These are phyloP conservation scores for Diaporthe citri DNA, from an alignment of 2,329 filamentous ascomycete genomes.

Conservation along the genomic window DNA sequence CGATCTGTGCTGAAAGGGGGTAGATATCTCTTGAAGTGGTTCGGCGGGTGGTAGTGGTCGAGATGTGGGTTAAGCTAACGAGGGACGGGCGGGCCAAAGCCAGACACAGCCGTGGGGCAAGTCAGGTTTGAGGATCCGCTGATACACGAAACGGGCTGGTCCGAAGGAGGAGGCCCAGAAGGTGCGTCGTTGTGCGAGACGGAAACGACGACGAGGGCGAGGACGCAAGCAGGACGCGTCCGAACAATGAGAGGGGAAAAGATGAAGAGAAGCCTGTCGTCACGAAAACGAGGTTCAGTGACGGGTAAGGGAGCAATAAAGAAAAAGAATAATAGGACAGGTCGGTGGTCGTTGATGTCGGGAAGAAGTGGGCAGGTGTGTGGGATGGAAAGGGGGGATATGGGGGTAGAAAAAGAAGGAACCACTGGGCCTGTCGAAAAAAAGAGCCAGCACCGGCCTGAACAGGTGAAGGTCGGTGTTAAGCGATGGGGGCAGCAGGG, in stretches of 20 bases:
- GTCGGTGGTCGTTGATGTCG: conserved; percentile 10
- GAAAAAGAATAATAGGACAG: conserved; percentile 28
- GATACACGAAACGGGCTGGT: conserved; percentile 32
- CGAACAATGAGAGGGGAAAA: conserved; percentile 16
- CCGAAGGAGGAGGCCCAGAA: conserved; percentile 31
- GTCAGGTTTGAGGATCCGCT: conserved; percentile 34
- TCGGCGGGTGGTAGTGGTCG: background rate
- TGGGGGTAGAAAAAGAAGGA: conserved; percentile 34
- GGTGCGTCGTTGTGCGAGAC: background rate
- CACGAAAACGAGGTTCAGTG: conserved; percentile 20
- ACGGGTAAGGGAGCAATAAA: conserved; percentile 34
- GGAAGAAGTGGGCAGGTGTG: conserved; percentile 17
- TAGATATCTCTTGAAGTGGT: background rate
- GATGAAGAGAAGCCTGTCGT: conserved; percentile 27
- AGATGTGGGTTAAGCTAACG: conserved; percentile 31
- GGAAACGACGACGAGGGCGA: conserved; percentile 22
- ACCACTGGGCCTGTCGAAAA: conserved; percentile 8
- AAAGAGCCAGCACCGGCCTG: conserved; percentile 13
- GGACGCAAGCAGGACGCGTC: conserved; percentile 7
- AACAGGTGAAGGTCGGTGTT: conserved; percentile 34
- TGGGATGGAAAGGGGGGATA: conserved; percentile 34
- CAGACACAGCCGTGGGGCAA: conserved; percentile 29
- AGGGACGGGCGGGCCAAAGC: conserved; percentile 33
- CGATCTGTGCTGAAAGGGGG: conserved; percentile 21
- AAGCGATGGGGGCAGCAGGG: conserved; percentile 23